A percentile compares a stretch with the other conserved stretches of the same genome.
Evolutionary conservation across 768 basidiomycete genomes (phyloP).

Genomic region (Rhizopogon vinicolor): DNA sequence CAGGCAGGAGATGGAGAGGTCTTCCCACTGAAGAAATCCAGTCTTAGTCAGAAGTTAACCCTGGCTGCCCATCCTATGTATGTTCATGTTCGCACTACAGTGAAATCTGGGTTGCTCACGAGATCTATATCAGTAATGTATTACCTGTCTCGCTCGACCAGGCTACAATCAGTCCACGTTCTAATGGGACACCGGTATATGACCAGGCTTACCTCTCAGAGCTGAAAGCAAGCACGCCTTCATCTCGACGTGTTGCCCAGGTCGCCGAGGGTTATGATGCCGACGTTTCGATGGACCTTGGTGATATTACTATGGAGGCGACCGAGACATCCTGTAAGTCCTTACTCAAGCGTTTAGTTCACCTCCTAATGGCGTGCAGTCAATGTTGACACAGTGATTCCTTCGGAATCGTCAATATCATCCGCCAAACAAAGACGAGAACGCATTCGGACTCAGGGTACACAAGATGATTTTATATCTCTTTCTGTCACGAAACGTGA

Average conservation of each 20-base stretch:
- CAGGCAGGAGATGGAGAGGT: slow-evolving; percentile 58
- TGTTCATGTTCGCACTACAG: slow-evolving; percentile 5
- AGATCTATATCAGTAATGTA: slow-evolving; percentile 27
- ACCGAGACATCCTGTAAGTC: slow-evolving; percentile 28
- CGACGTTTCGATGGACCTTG: slow-evolving; percentile 43
- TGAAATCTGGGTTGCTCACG: slow-evolving; percentile 8
- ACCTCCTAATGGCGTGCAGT: slow-evolving; percentile 18
- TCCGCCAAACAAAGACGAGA: slow-evolving; percentile 76
- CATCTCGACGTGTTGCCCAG: slow-evolving; percentile 39
- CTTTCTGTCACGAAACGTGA: slow-evolving; percentile 58
- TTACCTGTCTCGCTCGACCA: slow-evolving; percentile 49
- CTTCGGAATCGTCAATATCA: slow-evolving; percentile 64
- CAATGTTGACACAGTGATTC: slow-evolving; percentile 47
- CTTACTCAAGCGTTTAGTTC: background rate
- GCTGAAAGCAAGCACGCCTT: slow-evolving; percentile 73
- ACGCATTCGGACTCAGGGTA: slow-evolving; percentile 48
- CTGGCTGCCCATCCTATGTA: slow-evolving; percentile 54
- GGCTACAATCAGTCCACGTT: slow-evolving; percentile 41
- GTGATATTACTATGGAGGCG: slow-evolving; percentile 32
- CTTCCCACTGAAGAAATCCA: slow-evolving; percentile 81
- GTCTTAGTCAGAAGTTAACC: slow-evolving; percentile 60
- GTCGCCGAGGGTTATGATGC: slow-evolving; percentile 40
- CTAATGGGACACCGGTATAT: slow-evolving; percentile 58
- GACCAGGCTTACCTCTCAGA: slow-evolving; percentile 70
- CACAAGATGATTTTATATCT: slow-evolving; percentile 73